Percentiles rank a stretch among this genome's conserved stretches.
Conservation (phyloP, 2,329 filamentous ascomycete species). For the Cladobotryum protrusum region DNA sequence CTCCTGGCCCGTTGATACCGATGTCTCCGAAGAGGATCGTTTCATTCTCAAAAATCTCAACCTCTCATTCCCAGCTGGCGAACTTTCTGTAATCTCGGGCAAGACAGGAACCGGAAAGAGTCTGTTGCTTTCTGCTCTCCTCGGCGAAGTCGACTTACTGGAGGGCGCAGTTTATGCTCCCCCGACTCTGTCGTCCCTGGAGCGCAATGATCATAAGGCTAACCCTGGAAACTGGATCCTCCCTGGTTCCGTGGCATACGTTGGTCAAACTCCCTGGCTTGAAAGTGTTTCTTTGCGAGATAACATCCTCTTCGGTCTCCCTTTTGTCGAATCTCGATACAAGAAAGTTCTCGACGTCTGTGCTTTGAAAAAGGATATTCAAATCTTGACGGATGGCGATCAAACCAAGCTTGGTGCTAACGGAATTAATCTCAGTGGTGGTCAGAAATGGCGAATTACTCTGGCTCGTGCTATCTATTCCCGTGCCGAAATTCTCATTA, state of each 20-base stretch:
- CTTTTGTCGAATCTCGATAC: constrained; percentile 63
- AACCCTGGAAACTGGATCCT: constrained; percentile 63
- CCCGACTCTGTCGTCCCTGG: constrained; percentile 39
- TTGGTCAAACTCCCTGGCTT: constrained; percentile 78
- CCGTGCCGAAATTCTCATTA: constrained; percentile 64
- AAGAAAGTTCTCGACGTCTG: constrained; percentile 64
- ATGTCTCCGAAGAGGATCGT: constrained; percentile 48
- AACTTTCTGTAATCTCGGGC: constrained; percentile 69
- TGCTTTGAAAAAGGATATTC: constrained; percentile 67
- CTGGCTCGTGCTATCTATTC: constrained; percentile 77
- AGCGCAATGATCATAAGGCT: constrained; percentile 58
- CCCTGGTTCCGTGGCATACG: constrained; percentile 63
- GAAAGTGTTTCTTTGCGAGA: constrained; percentile 74
- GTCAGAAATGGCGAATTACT: constrained; percentile 76
- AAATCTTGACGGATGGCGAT: constrained; percentile 71
- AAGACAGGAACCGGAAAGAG: constrained; percentile 76
- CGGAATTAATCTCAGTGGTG: constrained; percentile 77
- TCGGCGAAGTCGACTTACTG: constrained; percentile 69
- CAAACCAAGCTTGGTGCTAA: constrained; percentile 77
- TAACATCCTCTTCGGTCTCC: constrained; percentile 73
- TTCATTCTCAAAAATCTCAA: constrained; percentile 62
- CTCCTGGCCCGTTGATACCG: constrained; percentile 66
- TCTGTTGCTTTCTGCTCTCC: constrained; percentile 63
- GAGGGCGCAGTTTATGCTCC: constrained; percentile 55
- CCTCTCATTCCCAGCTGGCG: constrained; percentile 59